Percentiles rank a stretch among this genome's conserved stretches.
These are phyloP conservation scores for Noccaea caerulescens DNA, from an alignment of 345 rosid genomes.

Conservation along the genomic window DNA sequence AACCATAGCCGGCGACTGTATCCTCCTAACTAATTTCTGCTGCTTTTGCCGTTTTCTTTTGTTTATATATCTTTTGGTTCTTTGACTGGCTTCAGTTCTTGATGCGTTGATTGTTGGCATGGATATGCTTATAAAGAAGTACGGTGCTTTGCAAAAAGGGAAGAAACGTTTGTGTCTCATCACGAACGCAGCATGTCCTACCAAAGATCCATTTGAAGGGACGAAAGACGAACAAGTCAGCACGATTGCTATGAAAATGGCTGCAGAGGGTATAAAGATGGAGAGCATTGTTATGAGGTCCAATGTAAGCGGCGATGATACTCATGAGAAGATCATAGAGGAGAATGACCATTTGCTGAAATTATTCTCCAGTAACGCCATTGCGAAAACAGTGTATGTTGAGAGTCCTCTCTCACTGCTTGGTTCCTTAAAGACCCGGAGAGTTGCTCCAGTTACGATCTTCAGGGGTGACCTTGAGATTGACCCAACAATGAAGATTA, in stretches of 20 bases:
- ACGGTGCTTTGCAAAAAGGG: conserved; percentile 62
- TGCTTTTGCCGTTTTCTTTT: not conserved
- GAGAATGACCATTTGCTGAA: conserved; percentile 79
- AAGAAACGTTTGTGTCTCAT: conserved; percentile 84
- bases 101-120: conserved; percentile 93
- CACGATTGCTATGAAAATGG: conserved; percentile 69
- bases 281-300: conserved; percentile 72
- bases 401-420: conserved; percentile 74
- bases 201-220: conserved; percentile 79
- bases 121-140: conserved; percentile 90
- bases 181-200: conserved; percentile 69
- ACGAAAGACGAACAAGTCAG: conserved; percentile 81
- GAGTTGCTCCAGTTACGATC: conserved; percentile 71
- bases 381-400: conserved; percentile 60
- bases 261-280: conserved; percentile 68
- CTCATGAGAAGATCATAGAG: conserved; percentile 49
- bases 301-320: conserved; percentile 35
- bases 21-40: conserved; percentile 47
- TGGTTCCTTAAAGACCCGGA: conserved; percentile 82
- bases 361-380: conserved; percentile 61
- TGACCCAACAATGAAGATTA: conserved; percentile 69
- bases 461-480: conserved; percentile 92
- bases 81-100: conserved; percentile 77
- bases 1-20: conserved; percentile 79
- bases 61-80: conserved; percentile 3